Evolutionary conservation across 176 grass and related monocot species (phyloP), one percentile per base, ranked within the genome.

Genomic region (Oropetium thomaeum): DNA sequence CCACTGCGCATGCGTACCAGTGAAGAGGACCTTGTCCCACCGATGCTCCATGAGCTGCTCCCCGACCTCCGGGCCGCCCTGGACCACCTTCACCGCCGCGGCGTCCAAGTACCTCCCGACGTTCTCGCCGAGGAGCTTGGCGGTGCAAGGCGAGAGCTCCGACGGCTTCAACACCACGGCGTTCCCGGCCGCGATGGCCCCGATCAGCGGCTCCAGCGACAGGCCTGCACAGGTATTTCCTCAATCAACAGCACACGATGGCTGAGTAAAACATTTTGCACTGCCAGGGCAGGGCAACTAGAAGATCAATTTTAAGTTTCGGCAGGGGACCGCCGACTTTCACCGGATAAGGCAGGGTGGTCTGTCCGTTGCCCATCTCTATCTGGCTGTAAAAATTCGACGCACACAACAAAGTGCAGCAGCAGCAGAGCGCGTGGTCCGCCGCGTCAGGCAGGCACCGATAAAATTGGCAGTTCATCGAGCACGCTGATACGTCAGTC

Each of bases 1-100:
- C n/a, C n/a, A n/a, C n/a, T n/a, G n/a, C n/a, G n/a, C n/a, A n/a
- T 19, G 0, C 33, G 33, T 86, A 88, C 96, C 96, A 58, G 96
- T 99, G 80, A 95, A 99, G 51, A 99, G 90, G 60, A 99, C 93
- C 66, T 92, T 99, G 73, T 95, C 96, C 91, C 91, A 99, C 79
- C 90, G 81, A 32, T 79, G 45, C 20, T 99, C 82, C 89, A 99
- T 90, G 69, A 99, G 89, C 76, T 86, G 76, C 76, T 86, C 78
- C 0, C 87, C 91, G 1, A 88, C 79, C 27, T 84, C 68, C 1
- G 87, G 68, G 10, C 87, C 89, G 17, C 96, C 96, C 48, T 73
- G 49, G 64, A 99, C 17, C 67, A 99, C 87, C 84, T 99, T 92
- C 45, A 99, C 83, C 3, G 79, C 84, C 70, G 82, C 72, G 35